These are phyloP conservation scores for Pyrenophora tritici-repentis DNA, from an alignment of 2,329 filamentous ascomycete genomes.

Conservation along the genomic window DNA sequence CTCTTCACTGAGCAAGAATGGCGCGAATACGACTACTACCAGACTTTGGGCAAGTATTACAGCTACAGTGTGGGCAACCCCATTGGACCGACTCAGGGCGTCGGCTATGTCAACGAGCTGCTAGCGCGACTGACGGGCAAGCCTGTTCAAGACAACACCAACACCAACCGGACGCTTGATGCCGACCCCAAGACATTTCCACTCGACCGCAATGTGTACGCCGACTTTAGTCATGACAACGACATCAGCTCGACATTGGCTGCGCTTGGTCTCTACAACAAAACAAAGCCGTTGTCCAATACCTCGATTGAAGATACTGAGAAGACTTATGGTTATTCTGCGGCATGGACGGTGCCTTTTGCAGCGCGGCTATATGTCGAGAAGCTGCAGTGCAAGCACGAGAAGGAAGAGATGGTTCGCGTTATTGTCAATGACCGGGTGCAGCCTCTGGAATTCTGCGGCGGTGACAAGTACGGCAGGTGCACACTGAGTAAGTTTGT, in stretches of 20 bases:
- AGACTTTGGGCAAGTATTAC: constrained; percentile 83
- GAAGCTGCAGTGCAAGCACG: constrained; percentile 72
- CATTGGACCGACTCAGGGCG: constrained; percentile 81
- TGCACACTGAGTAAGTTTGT: constrained; percentile 75
- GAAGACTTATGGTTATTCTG: constrained; percentile 70
- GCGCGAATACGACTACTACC: constrained; percentile 78
- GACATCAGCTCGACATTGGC: constrained; percentile 77
- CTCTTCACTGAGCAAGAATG: constrained; percentile 78
- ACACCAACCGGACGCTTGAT: constrained; percentile 79
- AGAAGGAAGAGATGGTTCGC: constrained; percentile 73
- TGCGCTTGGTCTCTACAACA: constrained; percentile 78
- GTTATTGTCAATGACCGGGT: constrained; percentile 85
- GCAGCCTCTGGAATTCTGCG: constrained; percentile 71
- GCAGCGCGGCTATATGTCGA: constrained; percentile 82
- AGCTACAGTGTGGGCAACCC: constrained; percentile 76
- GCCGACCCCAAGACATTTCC: constrained; percentile 72
- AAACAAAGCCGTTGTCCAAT: constrained; percentile 56
- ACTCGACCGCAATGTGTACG: constrained; percentile 69
- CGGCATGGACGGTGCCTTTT: constrained; percentile 82
- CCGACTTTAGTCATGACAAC: constrained; percentile 93
- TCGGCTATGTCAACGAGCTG: constrained; percentile 87
- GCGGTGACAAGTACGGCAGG: constrained; percentile 69
- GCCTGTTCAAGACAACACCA: constrained; percentile 73
- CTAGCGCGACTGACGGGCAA: constrained; percentile 74
- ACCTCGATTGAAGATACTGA: constrained; percentile 55